Evolutionary conservation across 805 yeast species (phyloP).

Genomic region (Suhomyces canberraensis): DNA sequence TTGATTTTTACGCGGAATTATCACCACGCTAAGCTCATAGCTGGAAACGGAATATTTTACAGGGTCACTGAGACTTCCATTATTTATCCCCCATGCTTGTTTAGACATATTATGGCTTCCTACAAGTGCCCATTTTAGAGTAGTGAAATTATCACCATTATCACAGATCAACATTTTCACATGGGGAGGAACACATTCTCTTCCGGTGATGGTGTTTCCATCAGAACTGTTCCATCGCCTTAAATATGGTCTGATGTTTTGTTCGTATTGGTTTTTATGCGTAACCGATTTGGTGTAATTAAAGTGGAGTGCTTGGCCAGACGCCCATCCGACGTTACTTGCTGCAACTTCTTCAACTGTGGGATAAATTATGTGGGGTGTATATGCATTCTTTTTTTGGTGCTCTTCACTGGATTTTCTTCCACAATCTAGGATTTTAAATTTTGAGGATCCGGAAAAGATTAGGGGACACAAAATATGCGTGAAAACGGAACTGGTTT

Average conservation of each 20-base stretch:
- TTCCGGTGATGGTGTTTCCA: constrained; percentile 18
- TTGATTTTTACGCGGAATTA: constrained; percentile 15
- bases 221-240: constrained; percentile 39
- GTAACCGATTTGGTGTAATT: constrained; percentile 25
- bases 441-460: constrained; percentile 18
- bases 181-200: constrained; percentile 53
- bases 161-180: constrained; percentile 62
- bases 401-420: constrained; percentile 15
- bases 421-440: constrained; percentile 28
- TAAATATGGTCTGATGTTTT: constrained; percentile 41
- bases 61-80: constrained; percentile 15
- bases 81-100: constrained; percentile 71
- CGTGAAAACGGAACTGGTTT: constrained; percentile 41
- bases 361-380: constrained; percentile 44
- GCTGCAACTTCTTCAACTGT: constrained; percentile 35
- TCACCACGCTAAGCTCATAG: constrained; percentile 37
- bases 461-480: constrained; percentile 48
- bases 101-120: constrained; percentile 75
- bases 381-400: constrained; percentile 22
- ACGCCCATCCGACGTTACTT: constrained; percentile 42
- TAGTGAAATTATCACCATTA: constrained; percentile 47
- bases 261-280: constrained; percentile 36
- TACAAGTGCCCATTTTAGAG: constrained; percentile 64
- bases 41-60: constrained; percentile 28
- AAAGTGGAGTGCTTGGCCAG: constrained; percentile 52